Percentiles rank a stretch among this genome's conserved stretches.
Conservation (phyloP, 2,329 filamentous ascomycete genomes). For the Scedosporium dehoogii region DNA sequence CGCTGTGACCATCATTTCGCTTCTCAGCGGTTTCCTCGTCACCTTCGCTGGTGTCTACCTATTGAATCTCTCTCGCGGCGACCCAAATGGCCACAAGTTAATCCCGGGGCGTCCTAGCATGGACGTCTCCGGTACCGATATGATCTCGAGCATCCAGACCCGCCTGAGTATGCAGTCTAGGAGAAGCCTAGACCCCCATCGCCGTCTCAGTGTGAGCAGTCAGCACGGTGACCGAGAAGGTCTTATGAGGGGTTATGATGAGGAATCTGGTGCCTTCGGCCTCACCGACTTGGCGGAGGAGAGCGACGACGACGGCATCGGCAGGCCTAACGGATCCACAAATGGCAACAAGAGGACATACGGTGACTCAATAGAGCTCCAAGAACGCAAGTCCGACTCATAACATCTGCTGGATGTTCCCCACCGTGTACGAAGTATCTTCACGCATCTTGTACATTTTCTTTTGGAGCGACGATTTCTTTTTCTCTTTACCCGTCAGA, state of each 20-base stretch:
- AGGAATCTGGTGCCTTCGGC: slow-evolving; percentile 62
- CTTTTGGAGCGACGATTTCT: not conserved
- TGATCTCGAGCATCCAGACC: slow-evolving; percentile 80
- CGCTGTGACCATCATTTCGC: slow-evolving; percentile 80
- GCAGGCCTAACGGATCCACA: slow-evolving; percentile 23
- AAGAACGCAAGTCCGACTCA: slow-evolving; percentile 29
- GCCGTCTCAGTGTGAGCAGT: slow-evolving; percentile 55
- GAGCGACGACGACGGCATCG: slow-evolving; percentile 49
- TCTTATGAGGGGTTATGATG: slow-evolving; percentile 81
- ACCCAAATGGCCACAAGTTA: slow-evolving; percentile 68
- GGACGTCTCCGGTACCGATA: slow-evolving; percentile 83
- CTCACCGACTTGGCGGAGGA: slow-evolving; percentile 73
- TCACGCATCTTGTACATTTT: not conserved
- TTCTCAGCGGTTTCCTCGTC: slow-evolving; percentile 85
- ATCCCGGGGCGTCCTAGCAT: slow-evolving; percentile 51
- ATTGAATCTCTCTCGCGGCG: slow-evolving; percentile 85
- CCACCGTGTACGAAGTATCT: not conserved
- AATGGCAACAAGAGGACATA: slow-evolving; percentile 31
- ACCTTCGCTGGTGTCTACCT: slow-evolving; percentile 96
- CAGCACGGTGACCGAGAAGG: slow-evolving; percentile 64
- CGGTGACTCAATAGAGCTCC: slow-evolving; percentile 38
- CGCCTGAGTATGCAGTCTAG: slow-evolving; percentile 87
- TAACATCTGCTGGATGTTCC: not conserved
- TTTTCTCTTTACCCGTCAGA: not conserved
- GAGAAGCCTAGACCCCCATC: slow-evolving; percentile 57